phyloP scores from a whole-genome alignment of 805 yeast genomes.

The Candida wancherniae region DNA sequence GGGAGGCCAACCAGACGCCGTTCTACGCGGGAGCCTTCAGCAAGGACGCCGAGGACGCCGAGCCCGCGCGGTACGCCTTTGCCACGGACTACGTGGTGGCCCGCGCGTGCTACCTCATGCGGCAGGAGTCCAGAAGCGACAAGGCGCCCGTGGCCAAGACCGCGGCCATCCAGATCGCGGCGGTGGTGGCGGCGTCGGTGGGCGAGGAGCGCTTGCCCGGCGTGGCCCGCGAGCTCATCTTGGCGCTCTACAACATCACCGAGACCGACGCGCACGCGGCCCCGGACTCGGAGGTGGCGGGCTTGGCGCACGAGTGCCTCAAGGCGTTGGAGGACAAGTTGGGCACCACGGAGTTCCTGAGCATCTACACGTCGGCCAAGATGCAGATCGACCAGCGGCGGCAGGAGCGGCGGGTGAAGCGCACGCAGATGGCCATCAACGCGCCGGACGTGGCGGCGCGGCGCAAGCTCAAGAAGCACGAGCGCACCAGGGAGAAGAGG shows the following conservation, averaged over 20 bases:
- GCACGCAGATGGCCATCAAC: constrained; percentile 68
- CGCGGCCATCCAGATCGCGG: constrained; percentile 64
- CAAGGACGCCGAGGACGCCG: constrained; percentile 17
- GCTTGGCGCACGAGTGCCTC: constrained; percentile 60
- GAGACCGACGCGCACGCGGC: constrained; percentile 46
- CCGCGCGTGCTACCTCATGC: constrained; percentile 58
- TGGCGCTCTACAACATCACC: constrained; percentile 48
- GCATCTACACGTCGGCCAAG: constrained; percentile 59
- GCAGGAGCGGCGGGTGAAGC: constrained; percentile 67
- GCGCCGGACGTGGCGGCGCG: constrained; percentile 82
- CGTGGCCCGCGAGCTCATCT: constrained; percentile 46
- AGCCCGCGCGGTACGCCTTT: constrained; percentile 17
- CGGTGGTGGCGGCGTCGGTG: constrained; percentile 55
- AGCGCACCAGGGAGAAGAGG: constrained; percentile 70
- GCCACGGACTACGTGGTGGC: constrained; percentile 59
- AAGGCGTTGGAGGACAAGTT: constrained; percentile 61
- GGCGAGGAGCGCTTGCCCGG: constrained; percentile 34
- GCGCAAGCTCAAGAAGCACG: constrained; percentile 73
- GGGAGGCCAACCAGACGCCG: constrained; percentile 47
- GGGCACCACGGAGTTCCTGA: constrained; percentile 66
- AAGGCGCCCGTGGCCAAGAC: constrained; percentile 58
- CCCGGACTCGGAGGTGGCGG: constrained; percentile 48
- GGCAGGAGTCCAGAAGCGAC: constrained; percentile 55
- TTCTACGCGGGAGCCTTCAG: constrained; percentile 22
- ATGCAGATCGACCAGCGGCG: constrained; percentile 57